Conservation (phyloP, 179 eudicot genomes). For the Silene coronaria region DNA sequence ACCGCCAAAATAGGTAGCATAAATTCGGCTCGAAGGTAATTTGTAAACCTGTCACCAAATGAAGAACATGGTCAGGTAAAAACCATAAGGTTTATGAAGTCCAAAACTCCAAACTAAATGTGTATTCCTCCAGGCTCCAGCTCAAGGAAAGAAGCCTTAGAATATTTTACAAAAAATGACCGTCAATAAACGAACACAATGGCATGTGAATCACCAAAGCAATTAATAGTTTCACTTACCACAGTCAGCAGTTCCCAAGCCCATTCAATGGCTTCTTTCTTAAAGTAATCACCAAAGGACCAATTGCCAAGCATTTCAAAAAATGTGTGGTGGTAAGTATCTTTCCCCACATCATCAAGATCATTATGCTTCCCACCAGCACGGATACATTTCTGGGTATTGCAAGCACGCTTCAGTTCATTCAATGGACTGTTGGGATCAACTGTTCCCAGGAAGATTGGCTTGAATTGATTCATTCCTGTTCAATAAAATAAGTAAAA, state of each 20-base stretch:
- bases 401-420: constrained; percentile 84
- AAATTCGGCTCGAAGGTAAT: constrained; percentile 63
- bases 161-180: not conserved
- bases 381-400: constrained; percentile 92
- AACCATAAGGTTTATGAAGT: not conserved
- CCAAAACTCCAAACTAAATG: not conserved
- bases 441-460: constrained; percentile 80
- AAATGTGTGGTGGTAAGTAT: constrained; percentile 94
- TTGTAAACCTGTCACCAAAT: constrained; percentile 52
- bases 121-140: not conserved
- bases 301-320: constrained; percentile 99
- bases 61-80: constrained; percentile 11
- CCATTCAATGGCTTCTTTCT: constrained; percentile 80
- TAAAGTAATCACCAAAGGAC: constrained; percentile 95
- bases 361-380: constrained; percentile 99
- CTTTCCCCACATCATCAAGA: constrained; percentile 98
- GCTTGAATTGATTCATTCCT: constrained; percentile 99
- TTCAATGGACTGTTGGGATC: constrained; percentile 81
- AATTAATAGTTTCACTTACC: constrained; percentile 33
- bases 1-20: constrained; percentile 99
- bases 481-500: constrained; percentile 13
- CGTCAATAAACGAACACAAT: not conserved
- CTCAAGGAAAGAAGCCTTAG: not conserved
- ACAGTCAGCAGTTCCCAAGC: constrained; percentile 92
- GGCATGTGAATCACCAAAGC: not conserved